phyloP scores from a whole-genome alignment of 2,329 filamentous ascomycete genomes.

The Albifimbria verrucaria region DNA sequence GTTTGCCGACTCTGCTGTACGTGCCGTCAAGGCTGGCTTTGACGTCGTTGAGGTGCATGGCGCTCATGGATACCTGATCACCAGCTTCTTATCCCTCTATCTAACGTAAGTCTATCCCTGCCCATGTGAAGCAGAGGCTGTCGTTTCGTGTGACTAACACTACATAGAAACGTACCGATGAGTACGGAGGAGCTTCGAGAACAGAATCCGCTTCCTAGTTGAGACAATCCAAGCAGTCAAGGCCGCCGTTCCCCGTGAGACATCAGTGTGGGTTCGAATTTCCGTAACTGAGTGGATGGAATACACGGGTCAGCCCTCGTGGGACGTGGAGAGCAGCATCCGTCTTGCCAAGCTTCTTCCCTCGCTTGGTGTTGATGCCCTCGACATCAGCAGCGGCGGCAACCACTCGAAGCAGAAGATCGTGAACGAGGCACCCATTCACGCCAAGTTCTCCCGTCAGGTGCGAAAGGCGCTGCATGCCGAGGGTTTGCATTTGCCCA shows the following conservation, averaged over 20 bases:
- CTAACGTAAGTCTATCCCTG: conserved; percentile 40
- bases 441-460: conserved; percentile 67
- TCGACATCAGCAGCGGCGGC: conserved; percentile 79
- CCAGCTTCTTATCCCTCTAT: conserved; percentile 61
- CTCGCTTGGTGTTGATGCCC: conserved; percentile 70
- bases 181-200: conserved; percentile 66
- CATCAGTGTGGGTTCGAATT: conserved; percentile 57
- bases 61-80: conserved; percentile 65
- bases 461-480: conserved; percentile 64
- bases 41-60: conserved; percentile 70
- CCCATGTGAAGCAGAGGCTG: too few relatives aligned
- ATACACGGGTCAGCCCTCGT: conserved; percentile 43
- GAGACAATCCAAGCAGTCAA: conserved; percentile 52
- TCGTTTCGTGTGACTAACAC: conserved; percentile 7
- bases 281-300: conserved; percentile 65
- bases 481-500: conserved; percentile 51
- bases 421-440: conserved; percentile 62
- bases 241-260: conserved; percentile 46
- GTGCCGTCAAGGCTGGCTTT: conserved; percentile 66
- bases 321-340: conserved; percentile 62
- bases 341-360: conserved; percentile 55
- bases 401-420: conserved; percentile 63
- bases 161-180: conserved; percentile 52
- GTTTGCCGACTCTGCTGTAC: conserved; percentile 56
- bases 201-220: conserved; percentile 58